These are phyloP conservation scores for Ramaria sp. DNA, from an alignment of 768 basidiomycete species.

Conservation along the genomic window DNA sequence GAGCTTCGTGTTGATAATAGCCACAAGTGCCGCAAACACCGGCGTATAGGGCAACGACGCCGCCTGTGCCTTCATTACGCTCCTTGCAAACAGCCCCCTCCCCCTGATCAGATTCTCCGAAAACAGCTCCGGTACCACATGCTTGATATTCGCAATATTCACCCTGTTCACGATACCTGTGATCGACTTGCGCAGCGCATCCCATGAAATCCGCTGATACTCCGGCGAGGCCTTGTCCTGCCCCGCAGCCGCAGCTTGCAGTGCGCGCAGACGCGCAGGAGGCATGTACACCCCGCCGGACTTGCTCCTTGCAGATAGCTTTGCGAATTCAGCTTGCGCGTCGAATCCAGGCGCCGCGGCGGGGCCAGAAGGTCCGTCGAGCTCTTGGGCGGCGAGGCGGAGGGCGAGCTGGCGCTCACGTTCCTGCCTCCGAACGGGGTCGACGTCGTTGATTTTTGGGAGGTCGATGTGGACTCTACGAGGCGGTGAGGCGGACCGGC, in stretches of 20 bases:
- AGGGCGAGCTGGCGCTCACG: constrained; percentile 74
- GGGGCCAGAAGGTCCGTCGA: constrained; percentile 18
- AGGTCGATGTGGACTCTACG: constrained; percentile 25
- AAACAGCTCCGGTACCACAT: constrained; percentile 84
- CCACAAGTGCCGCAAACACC: constrained; percentile 87
- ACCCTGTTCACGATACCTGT: constrained; percentile 99
- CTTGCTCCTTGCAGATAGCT: constrained; percentile 57
- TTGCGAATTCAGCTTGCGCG: constrained; percentile 80
- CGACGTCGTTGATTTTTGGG: constrained; percentile 56
- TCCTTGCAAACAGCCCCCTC: constrained; percentile 83
- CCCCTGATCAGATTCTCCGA: constrained; percentile 91
- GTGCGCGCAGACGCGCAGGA: constrained; percentile 81
- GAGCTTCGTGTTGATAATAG: constrained; percentile 94
- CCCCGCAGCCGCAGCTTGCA: constrained; percentile 58
- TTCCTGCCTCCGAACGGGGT: constrained; percentile 65
- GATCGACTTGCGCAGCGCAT: constrained; percentile 92
- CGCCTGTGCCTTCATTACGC: constrained; percentile 96
- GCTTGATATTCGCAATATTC: constrained; percentile 93
- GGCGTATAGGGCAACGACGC: constrained; percentile 97
- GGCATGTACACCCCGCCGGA: constrained; percentile 97
- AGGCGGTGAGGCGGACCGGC: constrained; percentile 22
- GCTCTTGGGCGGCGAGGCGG: constrained; percentile 55
- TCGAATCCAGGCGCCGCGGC: constrained; percentile 38
- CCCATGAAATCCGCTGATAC: constrained; percentile 95
- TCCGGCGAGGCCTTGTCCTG: constrained; percentile 77